Evolutionary conservation across 164 flowering plant genomes (phyloP).

Genomic region (Pachysandra terminalis): DNA sequence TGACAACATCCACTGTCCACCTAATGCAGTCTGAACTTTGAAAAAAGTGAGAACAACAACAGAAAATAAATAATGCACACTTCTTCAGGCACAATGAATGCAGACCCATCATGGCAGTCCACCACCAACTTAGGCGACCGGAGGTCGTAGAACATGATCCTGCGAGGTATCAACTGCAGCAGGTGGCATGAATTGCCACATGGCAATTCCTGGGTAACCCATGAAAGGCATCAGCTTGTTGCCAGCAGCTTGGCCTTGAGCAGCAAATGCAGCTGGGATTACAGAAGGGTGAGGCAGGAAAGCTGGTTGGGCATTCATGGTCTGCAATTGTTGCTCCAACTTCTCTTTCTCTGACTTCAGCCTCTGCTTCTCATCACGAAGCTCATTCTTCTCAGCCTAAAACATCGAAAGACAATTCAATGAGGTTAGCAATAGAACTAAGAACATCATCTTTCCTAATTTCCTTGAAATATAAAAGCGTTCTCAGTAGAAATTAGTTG

Average conservation of each 20-base stretch:
- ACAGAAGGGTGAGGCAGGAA: slow-evolving; percentile 61
- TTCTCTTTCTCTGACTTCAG: slow-evolving; percentile 81
- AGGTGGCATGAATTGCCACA: slow-evolving; percentile 99
- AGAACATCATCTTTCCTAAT: background rate
- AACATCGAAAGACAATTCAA: slow-evolving; percentile 1
- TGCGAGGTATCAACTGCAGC: slow-evolving; percentile 91
- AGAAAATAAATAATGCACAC: slow-evolving; percentile 10
- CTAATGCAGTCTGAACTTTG: slow-evolving; percentile 12
- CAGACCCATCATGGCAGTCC: slow-evolving; percentile 15
- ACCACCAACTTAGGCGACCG: slow-evolving; percentile 65
- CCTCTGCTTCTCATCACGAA: slow-evolving; percentile 89
- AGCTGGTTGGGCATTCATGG: slow-evolving; percentile 52
- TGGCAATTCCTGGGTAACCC: slow-evolving; percentile 83
- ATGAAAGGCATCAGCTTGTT: slow-evolving; percentile 74
- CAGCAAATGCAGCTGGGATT: slow-evolving; percentile 59
- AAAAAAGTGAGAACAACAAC: slow-evolving; percentile 4
- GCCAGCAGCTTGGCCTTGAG: slow-evolving; percentile 65
- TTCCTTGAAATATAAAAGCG: background rate
- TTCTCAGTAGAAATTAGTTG: background rate
- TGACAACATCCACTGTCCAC: slow-evolving; percentile 5
- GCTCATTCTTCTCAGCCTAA: slow-evolving; percentile 86
- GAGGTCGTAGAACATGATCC: slow-evolving; percentile 92
- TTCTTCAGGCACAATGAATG: background rate
- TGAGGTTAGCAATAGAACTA: background rate
- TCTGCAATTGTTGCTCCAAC: slow-evolving; percentile 76